Evolutionary conservation across 2,329 filamentous ascomycete species (phyloP).

Genomic region (Stagonosporopsis cucurbitacearum): DNA sequence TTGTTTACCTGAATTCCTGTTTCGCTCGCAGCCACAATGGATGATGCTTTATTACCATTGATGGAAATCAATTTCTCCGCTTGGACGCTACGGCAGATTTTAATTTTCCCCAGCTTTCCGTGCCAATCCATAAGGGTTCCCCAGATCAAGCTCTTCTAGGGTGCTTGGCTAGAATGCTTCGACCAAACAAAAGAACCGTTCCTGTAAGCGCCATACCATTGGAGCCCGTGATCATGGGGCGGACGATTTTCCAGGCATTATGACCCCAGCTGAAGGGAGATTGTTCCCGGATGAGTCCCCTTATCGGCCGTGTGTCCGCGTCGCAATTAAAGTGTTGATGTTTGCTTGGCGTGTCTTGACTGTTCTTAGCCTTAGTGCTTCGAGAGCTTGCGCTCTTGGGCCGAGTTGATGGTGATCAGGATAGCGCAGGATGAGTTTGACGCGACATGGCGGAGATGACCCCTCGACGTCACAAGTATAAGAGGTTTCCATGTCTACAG

Average conservation of each 20-base stretch:
- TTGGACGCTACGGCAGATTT: background rate
- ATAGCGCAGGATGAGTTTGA: background rate
- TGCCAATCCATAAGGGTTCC: slow-evolving; percentile 4
- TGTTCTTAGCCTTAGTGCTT: slow-evolving; percentile 32
- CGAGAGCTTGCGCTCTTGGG: slow-evolving; percentile 20
- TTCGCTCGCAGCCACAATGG: background rate
- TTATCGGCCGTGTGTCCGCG: background rate
- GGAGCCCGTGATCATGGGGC: background rate
- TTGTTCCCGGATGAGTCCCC: background rate
- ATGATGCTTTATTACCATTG: background rate
- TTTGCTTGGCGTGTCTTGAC: slow-evolving; percentile 20
- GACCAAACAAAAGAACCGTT: background rate
- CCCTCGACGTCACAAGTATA: background rate
- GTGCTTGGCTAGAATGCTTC: background rate
- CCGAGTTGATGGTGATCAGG: slow-evolving; percentile 5
- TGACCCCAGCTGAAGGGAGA: background rate
- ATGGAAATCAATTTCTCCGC: slow-evolving; percentile 19
- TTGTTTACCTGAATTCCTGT: background rate
- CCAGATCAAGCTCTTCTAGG: slow-evolving; percentile 1
- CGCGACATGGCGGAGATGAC: background rate
- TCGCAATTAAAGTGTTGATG: slow-evolving; percentile 16
- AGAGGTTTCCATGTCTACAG: background rate
- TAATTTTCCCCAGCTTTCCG: slow-evolving; percentile 7
- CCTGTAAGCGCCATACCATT: background rate
- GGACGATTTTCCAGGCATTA: background rate